Base-by-base conservation (phyloP, 352 stramenopile genomes). In the Paralagenidium karlingii region DNA sequence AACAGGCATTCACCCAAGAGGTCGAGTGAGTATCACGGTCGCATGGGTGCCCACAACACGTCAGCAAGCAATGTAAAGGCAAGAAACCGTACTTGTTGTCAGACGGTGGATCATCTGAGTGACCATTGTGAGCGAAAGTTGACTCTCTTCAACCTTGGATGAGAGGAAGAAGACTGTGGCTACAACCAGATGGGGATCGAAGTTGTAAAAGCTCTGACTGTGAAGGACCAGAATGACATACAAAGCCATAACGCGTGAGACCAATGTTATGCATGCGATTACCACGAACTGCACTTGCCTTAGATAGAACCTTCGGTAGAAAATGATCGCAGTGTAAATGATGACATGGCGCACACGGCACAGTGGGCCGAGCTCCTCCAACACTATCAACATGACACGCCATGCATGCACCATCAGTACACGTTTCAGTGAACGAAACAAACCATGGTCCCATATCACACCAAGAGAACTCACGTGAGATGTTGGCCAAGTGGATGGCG, bases 291-390 rank as follows among this genome's bases (percentile, higher is more conserved):
- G 15, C 15, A 30, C 55, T 15, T 71, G 90, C 79, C 68, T 85
- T 30, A 88, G 75, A 38, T 89, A 93, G 53, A 93, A 93, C n/a
- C 79, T 74, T 12, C 77, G 73, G 39, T 93, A 93, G 53, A 93
- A 87, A 41, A 93, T 71, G 50, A 93, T 85, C 12, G 79, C 79
- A 7, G 79, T 90, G 66, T 87, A 90, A 58, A 93, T 93, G 58
- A 93, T 88, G 51, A 90, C 86, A 55, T 93, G 79, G 30, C 78
- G 78, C 27, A 93, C 73, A 25, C 78, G 71, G 18, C 89, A 52
- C 0, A 74, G 67, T 13, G 75, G 67, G 5, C 79, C 79, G 36
- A 93, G 84, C 38, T 90, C 71, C 38, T 93, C 76, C 11, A 93
- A 58, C 34, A 93, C 79, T 92, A 38, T 20, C 12, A 11, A 25